phyloP scores from a whole-genome alignment of 2,329 filamentous ascomycete genomes.

The Teratosphaeriaceae sp. region DNA sequence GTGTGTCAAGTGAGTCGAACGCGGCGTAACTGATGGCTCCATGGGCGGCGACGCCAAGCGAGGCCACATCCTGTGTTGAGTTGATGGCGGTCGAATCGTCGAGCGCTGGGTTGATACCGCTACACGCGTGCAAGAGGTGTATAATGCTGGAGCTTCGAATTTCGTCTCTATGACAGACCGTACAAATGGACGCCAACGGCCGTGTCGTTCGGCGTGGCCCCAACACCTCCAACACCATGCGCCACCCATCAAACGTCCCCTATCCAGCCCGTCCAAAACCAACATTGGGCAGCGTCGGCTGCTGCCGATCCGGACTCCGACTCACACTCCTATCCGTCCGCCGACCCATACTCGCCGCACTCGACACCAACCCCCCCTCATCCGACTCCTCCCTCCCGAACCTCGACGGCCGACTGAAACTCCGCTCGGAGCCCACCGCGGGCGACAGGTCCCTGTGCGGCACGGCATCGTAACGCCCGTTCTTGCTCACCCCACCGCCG shows the following conservation, averaged over 20 bases:
- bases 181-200: background rate
- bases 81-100: no score
- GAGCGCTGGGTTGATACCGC: no score
- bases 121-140: no score
- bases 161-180: background rate
- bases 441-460: slow-evolving; percentile 13
- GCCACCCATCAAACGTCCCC: background rate
- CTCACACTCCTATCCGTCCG: slow-evolving; percentile 18
- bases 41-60: no score
- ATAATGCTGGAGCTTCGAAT: no score
- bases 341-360: slow-evolving; percentile 27
- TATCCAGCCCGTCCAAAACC: slow-evolving; percentile 4
- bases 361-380: slow-evolving; percentile 22
- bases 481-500: slow-evolving; percentile 21
- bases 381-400: slow-evolving; percentile 22
- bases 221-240: slow-evolving; percentile 3
- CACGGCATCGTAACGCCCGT: slow-evolving; percentile 29
- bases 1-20: no score
- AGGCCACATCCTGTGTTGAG: no score
- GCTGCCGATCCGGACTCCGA: slow-evolving; percentile 20
- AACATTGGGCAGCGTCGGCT: slow-evolving; percentile 25
- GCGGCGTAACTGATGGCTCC: no score
- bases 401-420: slow-evolving; percentile 10
- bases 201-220: slow-evolving; percentile 1
- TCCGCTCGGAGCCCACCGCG: slow-evolving; percentile 6